These are phyloP conservation scores for Fraxinus platypoda DNA, from an alignment of 305 asterid species.

Conservation along the genomic window DNA sequence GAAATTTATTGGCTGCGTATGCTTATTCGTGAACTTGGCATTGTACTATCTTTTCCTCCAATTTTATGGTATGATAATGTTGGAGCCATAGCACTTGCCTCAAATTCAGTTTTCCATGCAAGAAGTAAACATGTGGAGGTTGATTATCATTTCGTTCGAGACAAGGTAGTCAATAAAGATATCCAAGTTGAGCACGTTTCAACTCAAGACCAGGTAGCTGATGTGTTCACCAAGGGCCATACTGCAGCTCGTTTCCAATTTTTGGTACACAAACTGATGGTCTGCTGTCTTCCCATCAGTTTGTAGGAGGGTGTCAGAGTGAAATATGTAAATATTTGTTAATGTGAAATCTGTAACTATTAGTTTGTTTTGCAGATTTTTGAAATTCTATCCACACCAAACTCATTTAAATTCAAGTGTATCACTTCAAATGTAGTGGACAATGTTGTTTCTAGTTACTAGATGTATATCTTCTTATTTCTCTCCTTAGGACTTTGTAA, in stretches of 20 bases:
- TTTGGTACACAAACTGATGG: neutral
- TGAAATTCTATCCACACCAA: no score
- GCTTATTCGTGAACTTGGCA: neutral
- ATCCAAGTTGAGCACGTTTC: neutral
- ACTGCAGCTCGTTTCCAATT: neutral
- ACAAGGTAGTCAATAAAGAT: neutral
- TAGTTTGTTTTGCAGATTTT: no score
- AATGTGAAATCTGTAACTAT: no score
- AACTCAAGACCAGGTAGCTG: neutral
- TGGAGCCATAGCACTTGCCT: neutral
- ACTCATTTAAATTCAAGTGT: no score
- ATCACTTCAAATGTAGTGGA: neutral
- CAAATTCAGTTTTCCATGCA: neutral
- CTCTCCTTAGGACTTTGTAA: neutral
- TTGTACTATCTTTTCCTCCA: neutral
- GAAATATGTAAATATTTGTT: no score
- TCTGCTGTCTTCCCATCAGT: neutral
- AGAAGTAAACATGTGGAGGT: neutral
- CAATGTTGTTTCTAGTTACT: neutral
- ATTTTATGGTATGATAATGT: neutral
- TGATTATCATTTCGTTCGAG: neutral
- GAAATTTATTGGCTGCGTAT: neutral
- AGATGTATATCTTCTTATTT: no score
- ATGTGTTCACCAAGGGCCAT: neutral
- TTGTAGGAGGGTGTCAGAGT: neutral